Base-by-base conservation (phyloP, 2,329 filamentous ascomycete genomes). In the Colletotrichum paranaense region DNA sequence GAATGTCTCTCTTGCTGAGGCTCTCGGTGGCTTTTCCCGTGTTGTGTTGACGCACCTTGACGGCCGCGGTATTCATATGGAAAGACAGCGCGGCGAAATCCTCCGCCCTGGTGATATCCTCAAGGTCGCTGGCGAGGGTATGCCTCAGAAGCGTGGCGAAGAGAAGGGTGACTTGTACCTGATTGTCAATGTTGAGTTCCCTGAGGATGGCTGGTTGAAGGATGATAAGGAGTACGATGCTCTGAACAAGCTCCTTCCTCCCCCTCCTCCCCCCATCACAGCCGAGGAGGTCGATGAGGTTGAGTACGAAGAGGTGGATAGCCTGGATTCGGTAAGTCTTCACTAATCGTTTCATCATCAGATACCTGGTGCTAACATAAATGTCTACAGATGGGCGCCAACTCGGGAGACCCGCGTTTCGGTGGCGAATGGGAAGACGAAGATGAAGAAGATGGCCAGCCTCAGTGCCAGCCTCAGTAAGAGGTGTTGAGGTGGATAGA, bases 41-140 rank as follows among this genome's bases (percentile, higher is more conserved):
- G 94, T 97, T 5, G 95, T 98, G 1, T 80, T 99, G 75, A 97
- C 93, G 78, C 97, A 99, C 82, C 91, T 99, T 9, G 97, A 99
- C 80, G 97, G 96, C 35, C 91, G 97, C 70, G 97, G 97, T 35
- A 96, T 99, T 72, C 90, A 93, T 71, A 87, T 99, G 59, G 89
- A 92, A 67, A 92, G 97, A 76, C 91, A 94, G 19, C 91, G 93
- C 78, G 96, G 96, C 77, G 93, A 95, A 81, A 88, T 98, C 64
- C 84, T 99, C 46, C 91, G 92, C 30, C 95, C 97, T 0, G 93
- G 92, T 30, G 94, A 99, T 80, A 90, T 96, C 8, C 88, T 99
- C 78, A 98, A 95, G 86, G 87, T 99, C 1, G 83, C 88, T 2
- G 95, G 95, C 30, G 97, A 99, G 85, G 97, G 97, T 73, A 99